These are phyloP conservation scores for Anaeramoeba ignava DNA, from an alignment of 78 protist genomes.

Conservation along the genomic window DNA sequence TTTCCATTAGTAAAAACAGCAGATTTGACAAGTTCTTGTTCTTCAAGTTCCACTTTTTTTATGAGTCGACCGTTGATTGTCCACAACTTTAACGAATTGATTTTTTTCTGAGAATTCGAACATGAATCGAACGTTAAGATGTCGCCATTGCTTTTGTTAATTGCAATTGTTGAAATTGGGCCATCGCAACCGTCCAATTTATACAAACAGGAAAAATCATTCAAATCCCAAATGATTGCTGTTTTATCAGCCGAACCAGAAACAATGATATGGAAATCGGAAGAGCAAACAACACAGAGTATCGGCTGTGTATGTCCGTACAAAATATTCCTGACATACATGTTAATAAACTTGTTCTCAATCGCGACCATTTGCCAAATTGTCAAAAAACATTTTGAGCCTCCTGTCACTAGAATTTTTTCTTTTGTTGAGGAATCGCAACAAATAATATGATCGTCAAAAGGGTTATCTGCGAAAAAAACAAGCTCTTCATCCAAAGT, in stretches of 20 bases:
- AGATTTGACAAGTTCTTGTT: too few relatives aligned
- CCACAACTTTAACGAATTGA: too few relatives aligned
- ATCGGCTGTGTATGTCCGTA: background rate
- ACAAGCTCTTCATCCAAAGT: background rate
- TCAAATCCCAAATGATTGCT: slow-evolving; percentile 1
- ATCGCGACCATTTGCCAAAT: background rate
- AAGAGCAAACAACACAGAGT: background rate
- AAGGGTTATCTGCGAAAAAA: background rate
- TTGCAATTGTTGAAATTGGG: background rate
- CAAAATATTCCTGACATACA: background rate
- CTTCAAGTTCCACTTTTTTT: too few relatives aligned
- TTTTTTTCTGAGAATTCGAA: too few relatives aligned
- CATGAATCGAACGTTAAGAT: background rate
- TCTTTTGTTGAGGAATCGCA: background rate
- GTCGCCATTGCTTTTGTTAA: background rate
- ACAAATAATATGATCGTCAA: background rate
- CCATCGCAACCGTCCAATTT: background rate
- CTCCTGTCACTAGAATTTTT: background rate
- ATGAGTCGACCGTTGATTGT: too few relatives aligned
- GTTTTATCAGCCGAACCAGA: background rate
- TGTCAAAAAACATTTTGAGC: background rate
- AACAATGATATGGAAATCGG: background rate
- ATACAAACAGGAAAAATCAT: background rate
- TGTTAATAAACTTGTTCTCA: background rate
- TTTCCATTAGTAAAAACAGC: too few relatives aligned